Evolutionary conservation across 2,329 filamentous ascomycete genomes (phyloP), one percentile per base, ranked within the genome.

Genomic region (Pyricularia pennisetigena): DNA sequence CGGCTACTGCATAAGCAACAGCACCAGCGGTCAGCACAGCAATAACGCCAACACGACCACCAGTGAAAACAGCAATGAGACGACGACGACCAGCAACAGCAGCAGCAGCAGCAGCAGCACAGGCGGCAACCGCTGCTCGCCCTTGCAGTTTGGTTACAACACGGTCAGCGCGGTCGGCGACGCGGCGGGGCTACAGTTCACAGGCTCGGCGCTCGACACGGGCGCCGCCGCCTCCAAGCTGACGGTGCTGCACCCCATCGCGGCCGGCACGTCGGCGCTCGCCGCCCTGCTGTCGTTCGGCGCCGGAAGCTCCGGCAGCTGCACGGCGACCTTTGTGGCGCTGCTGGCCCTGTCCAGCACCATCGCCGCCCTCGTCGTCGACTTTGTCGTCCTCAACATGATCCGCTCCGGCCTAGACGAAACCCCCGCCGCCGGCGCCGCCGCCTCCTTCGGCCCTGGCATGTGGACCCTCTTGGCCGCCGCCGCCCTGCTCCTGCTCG

Each of bases 161-260:
- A 83, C 85, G 16, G 80, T 82, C 66, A 69, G 76, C 2, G 76
- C 85, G 70, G 77, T 88, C 72, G 65, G 73, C 68, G 64, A 69
- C 16, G 70, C 79, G 64, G 78, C 81, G 68, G 72, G 74, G 65
- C 77, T 76, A 64, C 68, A 76, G 54, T 82, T 84, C 75, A 80
- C 79, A 70, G 78, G 80, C 69, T 77, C 81, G 24, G 76, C 77
- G 69, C 75, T 79, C 29, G 63, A 67, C 66, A 41, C 68, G 30
- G 30, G 67, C 32, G 14, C 14, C 57, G 57, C 57, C 70, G 82
- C 83, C 49, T 76, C 81, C 69, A 80, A 81, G 71, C 83, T 85
- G 70, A 85, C 89, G 85, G 76, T 89, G 67, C 81, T 90, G 69
- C 87, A 89, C 78, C 86, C 87, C 30, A 78, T 89, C 72, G 85